phyloP scores from a whole-genome alignment of 345 rosid species.

The Bruguiera parviflora region DNA sequence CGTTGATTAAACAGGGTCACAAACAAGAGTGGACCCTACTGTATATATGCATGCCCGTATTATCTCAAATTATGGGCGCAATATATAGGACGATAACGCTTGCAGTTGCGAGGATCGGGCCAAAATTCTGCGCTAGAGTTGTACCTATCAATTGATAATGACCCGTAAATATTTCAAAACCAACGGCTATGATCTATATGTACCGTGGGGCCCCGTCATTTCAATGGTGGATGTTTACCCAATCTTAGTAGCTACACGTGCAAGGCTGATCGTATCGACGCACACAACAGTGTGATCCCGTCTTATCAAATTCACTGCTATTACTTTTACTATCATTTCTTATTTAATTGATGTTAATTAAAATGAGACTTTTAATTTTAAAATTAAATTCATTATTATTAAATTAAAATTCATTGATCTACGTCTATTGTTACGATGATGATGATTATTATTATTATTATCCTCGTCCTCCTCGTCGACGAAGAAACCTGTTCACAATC shows the following conservation, averaged over 20 bases:
- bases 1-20: neutral
- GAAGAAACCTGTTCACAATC: too few species aligned
- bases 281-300: neutral
- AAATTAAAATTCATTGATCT: too few species aligned
- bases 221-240: conserved; percentile 17
- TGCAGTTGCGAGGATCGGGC: conserved; percentile 16
- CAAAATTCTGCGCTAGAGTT: conserved; percentile 37
- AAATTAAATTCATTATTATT: too few species aligned
- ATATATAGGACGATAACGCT: neutral
- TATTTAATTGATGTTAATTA: too few species aligned
- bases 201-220: conserved; percentile 14
- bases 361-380: too few species aligned
- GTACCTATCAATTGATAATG: conserved; percentile 36
- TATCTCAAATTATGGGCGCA: neutral
- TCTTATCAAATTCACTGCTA: neutral
- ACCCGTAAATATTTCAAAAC: conserved; percentile 35
- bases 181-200: conserved; percentile 38
- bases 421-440: too few species aligned
- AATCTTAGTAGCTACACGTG: conserved; percentile 14
- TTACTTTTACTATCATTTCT: too few species aligned
- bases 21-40: neutral
- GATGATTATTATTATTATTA: too few species aligned
- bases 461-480: too few species aligned
- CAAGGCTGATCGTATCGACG: conserved; percentile 3
- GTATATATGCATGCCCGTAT: neutral